These are phyloP conservation scores for Epicoccum sorghinum DNA, from an alignment of 2,329 filamentous ascomycete genomes.

Conservation along the genomic window DNA sequence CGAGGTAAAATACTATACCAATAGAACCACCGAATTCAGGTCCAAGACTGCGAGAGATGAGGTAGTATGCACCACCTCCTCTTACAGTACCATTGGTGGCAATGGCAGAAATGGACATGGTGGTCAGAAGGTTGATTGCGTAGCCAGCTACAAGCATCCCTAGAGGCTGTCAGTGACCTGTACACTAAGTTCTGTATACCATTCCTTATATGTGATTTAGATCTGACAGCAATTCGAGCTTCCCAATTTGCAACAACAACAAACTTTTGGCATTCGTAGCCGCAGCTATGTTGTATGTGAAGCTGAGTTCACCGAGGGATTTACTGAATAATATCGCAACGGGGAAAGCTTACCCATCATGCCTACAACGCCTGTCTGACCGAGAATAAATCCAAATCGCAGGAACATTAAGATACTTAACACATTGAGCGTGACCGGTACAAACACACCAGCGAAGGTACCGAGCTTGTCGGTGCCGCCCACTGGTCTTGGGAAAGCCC, in stretches of 20 bases:
- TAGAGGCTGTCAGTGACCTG: constrained; percentile 40
- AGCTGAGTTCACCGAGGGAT: too few relatives aligned
- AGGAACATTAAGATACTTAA: constrained; percentile 92
- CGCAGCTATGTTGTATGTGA: too few relatives aligned
- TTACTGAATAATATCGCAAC: not conserved
- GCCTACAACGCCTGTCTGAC: constrained; percentile 77
- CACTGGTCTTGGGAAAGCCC: constrained; percentile 49
- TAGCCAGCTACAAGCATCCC: constrained; percentile 78
- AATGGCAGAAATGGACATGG: constrained; percentile 84
- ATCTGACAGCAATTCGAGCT: too few relatives aligned
- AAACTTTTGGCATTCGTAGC: too few relatives aligned
- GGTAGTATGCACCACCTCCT: constrained; percentile 85
- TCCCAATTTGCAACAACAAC: too few relatives aligned
- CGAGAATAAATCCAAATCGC: constrained; percentile 83
- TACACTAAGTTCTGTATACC: not conserved
- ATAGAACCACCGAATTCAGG: constrained; percentile 91
- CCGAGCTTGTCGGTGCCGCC: constrained; percentile 69
- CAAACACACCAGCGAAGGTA: constrained; percentile 71
- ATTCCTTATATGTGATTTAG: too few relatives aligned
- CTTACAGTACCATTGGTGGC: constrained; percentile 89
- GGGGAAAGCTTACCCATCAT: constrained; percentile 69
- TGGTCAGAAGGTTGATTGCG: constrained; percentile 80
- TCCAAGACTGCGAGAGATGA: constrained; percentile 78
- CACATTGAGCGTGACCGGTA: constrained; percentile 88
- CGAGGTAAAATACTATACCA: constrained; percentile 86